Base-by-base conservation (phyloP, 2,329 filamentous ascomycete species). In the Monascus ruber region DNA sequence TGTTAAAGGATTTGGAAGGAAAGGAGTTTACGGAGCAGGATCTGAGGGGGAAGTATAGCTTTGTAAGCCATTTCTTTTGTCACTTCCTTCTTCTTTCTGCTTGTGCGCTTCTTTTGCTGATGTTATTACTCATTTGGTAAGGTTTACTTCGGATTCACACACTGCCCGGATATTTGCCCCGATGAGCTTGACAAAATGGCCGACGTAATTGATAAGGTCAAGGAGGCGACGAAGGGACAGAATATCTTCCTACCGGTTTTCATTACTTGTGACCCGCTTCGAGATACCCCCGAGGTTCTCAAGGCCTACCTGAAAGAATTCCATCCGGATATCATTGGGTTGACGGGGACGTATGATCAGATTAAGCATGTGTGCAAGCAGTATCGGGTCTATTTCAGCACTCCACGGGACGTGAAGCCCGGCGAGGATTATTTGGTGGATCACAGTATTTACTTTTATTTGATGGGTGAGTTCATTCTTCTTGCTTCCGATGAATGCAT, bases 131-230 rank as follows among this genome's bases (percentile, higher is more conserved):
- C 33, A 45, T 50, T 29, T 44, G 34, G 10, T 5, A 48, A 91
- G 85, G 79, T 96, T 31, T 98, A 98, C 69, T 98, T 98, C 60
- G 91, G 91, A 55, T 98, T 98, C 73, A 89, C 86, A 6, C 88
- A 95, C 64, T 98, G 91, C 62, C 91, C 91, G 24, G 91, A 98
- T 61, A 98, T 98, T 60, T 98, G 91, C 70, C 91, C 91, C 28
- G 91, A 98, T 58, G 91, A 98, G 67, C 81, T 98, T 53, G 91
- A 98, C 70, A 98, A 98, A 71, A 95, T 98, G 88, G 85, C 89
- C n/a, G 73, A 74, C 42, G 94, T 96, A 77, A 83, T 93, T 56
- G 87, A 98, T 58, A 70, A 70, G 42, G 73, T 80, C 38, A 59
- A 61, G 43, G 60, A 56, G 31, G 55, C 50, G 33, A 62, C 61